These are phyloP conservation scores for Rubroboletus pulcherrimus DNA, from an alignment of 768 basidiomycete genomes.

Conservation along the genomic window DNA sequence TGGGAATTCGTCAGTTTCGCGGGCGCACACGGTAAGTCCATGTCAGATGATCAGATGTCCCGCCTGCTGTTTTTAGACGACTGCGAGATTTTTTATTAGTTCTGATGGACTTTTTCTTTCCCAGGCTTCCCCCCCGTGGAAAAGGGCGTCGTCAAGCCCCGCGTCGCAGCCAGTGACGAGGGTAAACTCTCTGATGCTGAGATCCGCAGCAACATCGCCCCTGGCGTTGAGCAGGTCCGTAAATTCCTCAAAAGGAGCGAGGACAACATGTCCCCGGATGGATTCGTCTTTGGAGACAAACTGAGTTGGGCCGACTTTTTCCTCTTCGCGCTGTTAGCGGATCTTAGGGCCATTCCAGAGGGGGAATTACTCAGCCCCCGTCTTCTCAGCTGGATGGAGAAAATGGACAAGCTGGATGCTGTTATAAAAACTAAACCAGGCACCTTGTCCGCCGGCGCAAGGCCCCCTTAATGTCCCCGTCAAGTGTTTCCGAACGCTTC, in stretches of 20 bases:
- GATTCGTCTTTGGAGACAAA: conserved; percentile 28
- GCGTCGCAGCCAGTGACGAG: conserved; percentile 25
- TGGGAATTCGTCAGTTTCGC: conserved; percentile 32
- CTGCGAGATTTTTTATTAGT: neutral
- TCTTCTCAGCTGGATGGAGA: conserved; percentile 22
- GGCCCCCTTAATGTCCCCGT: conserved; percentile 16
- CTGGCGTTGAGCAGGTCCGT: conserved; percentile 16
- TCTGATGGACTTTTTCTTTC: neutral
- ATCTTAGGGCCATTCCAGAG: conserved; percentile 27
- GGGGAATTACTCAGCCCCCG: conserved; percentile 23
- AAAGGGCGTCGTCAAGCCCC: conserved; percentile 31
- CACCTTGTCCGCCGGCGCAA: conserved; percentile 25
- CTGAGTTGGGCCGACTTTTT: conserved; percentile 34
- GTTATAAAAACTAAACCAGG: conserved; percentile 23
- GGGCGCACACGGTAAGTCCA: conserved; percentile 22
- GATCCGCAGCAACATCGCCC: conserved; percentile 16
- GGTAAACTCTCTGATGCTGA: conserved; percentile 21
- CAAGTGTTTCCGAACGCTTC: neutral
- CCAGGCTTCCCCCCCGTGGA: conserved; percentile 30
- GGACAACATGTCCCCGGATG: conserved; percentile 23
- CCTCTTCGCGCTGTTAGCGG: conserved; percentile 31
- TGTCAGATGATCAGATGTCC: neutral
- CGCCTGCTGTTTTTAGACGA: neutral
- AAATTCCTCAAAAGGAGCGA: conserved; percentile 19
- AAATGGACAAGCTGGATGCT: conserved; percentile 24